phyloP scores from a whole-genome alignment of 345 rosid genomes.

The Acer negundo region DNA sequence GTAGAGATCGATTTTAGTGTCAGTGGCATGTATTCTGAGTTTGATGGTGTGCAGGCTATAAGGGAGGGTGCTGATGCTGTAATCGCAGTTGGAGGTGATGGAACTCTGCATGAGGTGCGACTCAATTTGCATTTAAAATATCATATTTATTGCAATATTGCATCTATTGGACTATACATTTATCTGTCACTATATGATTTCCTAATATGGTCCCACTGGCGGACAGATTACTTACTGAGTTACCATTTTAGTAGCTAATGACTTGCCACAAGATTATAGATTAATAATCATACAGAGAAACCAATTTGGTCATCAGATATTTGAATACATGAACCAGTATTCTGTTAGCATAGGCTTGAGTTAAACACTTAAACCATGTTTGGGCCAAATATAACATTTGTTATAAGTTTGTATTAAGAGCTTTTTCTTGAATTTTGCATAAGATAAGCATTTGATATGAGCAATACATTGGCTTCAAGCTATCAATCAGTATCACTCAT shows the following conservation, averaged over 20 bases:
- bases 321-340: background rate
- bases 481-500: background rate
- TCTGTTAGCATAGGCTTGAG: background rate
- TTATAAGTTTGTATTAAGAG: background rate
- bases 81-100: conserved; percentile 99
- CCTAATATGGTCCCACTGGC: background rate
- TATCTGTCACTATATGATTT: background rate
- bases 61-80: conserved; percentile 94
- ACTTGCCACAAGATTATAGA: background rate
- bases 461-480: background rate
- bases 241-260: background rate
- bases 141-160: background rate
- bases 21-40: conserved; percentile 12
- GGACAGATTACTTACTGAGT: background rate
- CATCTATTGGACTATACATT: background rate
- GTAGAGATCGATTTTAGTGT: background rate
- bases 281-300: background rate
- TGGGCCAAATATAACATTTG: background rate
- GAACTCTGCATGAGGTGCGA: conserved; percentile 91
- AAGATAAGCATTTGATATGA: background rate
- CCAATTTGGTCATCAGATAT: background rate
- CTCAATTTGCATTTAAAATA: conserved; percentile 12
- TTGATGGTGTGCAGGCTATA: conserved; percentile 59
- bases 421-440: background rate
- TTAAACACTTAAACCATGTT: background rate